Percentiles rank a stretch among this genome's conserved stretches.
phyloP scores from a whole-genome alignment of 176 grass and related monocot species.

The Puccinellia tenuiflora region DNA sequence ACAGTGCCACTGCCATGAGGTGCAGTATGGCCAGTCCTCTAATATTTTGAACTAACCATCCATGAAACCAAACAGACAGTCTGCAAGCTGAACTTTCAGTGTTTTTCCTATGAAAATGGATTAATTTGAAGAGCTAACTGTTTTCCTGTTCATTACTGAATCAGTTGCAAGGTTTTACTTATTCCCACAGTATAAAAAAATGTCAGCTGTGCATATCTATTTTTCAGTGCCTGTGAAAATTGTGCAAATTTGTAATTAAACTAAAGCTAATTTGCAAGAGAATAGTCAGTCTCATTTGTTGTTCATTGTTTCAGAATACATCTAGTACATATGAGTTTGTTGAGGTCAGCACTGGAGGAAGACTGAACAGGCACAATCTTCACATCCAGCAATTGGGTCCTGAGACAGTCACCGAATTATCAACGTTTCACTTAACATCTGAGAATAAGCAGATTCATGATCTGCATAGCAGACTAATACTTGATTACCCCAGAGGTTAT shows the following conservation, averaged over 20 bases:
- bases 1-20: background rate
- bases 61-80: background rate
- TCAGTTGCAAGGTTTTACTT: background rate
- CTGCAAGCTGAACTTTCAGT: background rate
- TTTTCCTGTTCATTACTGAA: background rate
- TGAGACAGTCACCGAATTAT: conserved; percentile 64
- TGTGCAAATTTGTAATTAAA: background rate
- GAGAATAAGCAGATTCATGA: conserved; percentile 88
- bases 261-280: background rate
- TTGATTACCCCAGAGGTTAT: conserved; percentile 70
- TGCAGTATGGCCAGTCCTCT: background rate
- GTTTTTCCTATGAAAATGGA: background rate
- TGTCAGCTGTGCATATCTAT: background rate
- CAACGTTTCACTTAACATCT: conserved; percentile 73
- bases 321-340: conserved; percentile 75
- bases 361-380: conserved; percentile 84
- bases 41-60: background rate
- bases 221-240: background rate
- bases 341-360: conserved; percentile 81
- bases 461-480: conserved; percentile 88
- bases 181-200: background rate
- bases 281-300: conserved; percentile 4
- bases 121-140: background rate
- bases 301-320: conserved; percentile 37
- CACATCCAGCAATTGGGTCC: conserved; percentile 84